Evolutionary conservation across 306 rosid genomes (phyloP), one percentile per base, ranked within the genome.

Genomic region (Castanospermum australe): DNA sequence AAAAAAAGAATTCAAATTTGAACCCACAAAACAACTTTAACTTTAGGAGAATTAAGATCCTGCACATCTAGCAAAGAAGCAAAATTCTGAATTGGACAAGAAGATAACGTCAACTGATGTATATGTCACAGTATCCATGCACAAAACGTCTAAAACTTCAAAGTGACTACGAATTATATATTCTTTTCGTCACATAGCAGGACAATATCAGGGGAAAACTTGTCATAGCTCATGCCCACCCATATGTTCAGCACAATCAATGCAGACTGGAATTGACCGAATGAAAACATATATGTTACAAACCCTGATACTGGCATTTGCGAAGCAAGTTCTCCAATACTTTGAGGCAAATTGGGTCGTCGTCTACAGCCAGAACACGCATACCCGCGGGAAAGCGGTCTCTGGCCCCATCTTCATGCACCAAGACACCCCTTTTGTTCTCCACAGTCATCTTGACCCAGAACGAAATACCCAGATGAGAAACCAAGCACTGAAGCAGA

Each of bases 281-380:
- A 79, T 17, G 20, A 75, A 62, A 66, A 12, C 5, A 35, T 28
- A 63, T 0, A 32, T 22, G 55, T 0, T 81, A 88, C 87, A 14
- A 78, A 95, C 99, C 99, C 2, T 87, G 94, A 72, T 95, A 95
- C 25, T 88, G 86, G 93, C 99, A 95, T 86, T 86, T 88, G 38
- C 88, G 92, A 78, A 95, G 99, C 57, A 95, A 88, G 54, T 7
- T 81, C 25, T 90, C 97, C 76, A 92, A 69, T n/a, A 91, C 67
- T 83, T 79, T 95, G 72, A 95, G 97, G 77, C 98, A 95, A 84
- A 64, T 84, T 68, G 93, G 98, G 85, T 95, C 84, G 62, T 95
- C 99, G 36, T 95, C 99, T 21, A 92, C 99, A 5, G 99, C 99
- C 21, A 95, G 90, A 84, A 95, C 97, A 24, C 98, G 85, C 99